Percentiles rank a stretch among this genome's conserved stretches.
phyloP scores from a whole-genome alignment of 2,329 filamentous ascomycete species.

The Ilyonectria sp. region DNA sequence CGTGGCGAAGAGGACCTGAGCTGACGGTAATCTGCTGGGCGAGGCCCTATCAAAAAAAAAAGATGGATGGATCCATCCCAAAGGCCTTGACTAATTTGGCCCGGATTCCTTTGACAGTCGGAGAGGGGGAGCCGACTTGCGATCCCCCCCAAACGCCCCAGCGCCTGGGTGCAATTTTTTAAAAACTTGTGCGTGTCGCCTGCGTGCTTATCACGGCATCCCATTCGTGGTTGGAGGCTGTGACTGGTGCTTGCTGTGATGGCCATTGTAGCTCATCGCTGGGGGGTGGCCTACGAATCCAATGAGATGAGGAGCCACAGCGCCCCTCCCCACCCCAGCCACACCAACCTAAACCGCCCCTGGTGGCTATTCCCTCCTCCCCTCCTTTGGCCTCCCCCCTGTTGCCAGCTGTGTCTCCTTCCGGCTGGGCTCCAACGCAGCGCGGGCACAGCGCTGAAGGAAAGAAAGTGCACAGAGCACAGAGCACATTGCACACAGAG shows the following conservation, averaged over 20 bases:
- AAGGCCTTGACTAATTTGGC: slow-evolving; percentile 3
- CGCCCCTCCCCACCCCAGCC: slow-evolving; percentile 29
- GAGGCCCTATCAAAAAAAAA: slow-evolving; percentile 3
- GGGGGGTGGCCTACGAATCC: slow-evolving; percentile 10
- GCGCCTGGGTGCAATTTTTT: not conserved
- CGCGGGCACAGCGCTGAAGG: slow-evolving; percentile 2
- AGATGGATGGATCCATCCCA: slow-evolving; percentile 14
- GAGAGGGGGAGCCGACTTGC: not conserved
- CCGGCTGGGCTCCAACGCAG: slow-evolving; percentile 15
- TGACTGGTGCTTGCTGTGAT: slow-evolving; percentile 10
- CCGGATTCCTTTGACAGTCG: not conserved
- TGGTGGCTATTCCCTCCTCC: slow-evolving; percentile 14
- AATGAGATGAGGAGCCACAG: slow-evolving; percentile 27
- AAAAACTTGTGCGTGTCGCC: slow-evolving; percentile 22
- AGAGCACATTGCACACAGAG: not conserved
- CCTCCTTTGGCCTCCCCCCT: slow-evolving; percentile 1
- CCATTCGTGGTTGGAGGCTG: slow-evolving; percentile 14
- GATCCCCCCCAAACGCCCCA: not conserved
- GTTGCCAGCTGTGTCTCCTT: not conserved
- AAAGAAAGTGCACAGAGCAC: too few relatives aligned
- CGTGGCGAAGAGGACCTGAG: slow-evolving; percentile 17
- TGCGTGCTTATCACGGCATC: slow-evolving; percentile 25
- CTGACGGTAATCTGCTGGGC: slow-evolving; percentile 2
- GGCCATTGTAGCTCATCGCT: slow-evolving; percentile 13
- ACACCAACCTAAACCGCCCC: slow-evolving; percentile 27